Evolutionary conservation across 164 flowering plant species (phyloP).

Genomic region (Berberis vulgaris): DNA sequence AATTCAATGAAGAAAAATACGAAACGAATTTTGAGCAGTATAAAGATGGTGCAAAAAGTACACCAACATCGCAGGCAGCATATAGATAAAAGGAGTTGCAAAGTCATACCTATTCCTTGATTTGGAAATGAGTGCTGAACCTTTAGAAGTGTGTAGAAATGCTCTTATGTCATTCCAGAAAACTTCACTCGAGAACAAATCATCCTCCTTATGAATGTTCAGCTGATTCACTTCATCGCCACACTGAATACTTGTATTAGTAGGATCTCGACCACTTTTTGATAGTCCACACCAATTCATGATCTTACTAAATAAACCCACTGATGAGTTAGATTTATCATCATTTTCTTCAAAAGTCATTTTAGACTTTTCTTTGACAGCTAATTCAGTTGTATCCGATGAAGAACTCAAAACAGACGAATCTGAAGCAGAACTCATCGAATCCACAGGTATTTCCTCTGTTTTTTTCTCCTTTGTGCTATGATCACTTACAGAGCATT

Average conservation of each 20-base stretch:
- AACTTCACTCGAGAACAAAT: conserved; percentile 27
- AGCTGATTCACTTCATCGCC: conserved; percentile 8
- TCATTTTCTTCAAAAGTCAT: conserved; percentile 6
- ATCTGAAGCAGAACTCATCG: conserved; percentile 13
- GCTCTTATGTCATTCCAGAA: conserved; percentile 61
- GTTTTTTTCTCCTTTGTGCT: conserved; percentile 9
- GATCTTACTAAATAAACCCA: conserved; percentile 20
- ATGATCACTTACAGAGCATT: conserved; percentile 4
- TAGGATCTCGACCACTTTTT: conserved; percentile 12
- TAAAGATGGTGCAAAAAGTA: no score
- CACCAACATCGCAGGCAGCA: no score
- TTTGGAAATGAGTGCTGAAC: conserved; percentile 27
- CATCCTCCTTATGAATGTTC: conserved; percentile 13
- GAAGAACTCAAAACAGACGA: conserved; percentile 12
- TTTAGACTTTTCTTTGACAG: conserved; percentile 6
- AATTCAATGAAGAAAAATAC: no score
- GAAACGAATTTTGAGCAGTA: no score
- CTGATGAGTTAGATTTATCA: conserved; percentile 11
- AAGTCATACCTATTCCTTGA: conserved; percentile 59
- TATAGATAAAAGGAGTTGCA: neutral
- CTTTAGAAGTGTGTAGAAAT: conserved; percentile 39
- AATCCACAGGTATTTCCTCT: conserved; percentile 8
- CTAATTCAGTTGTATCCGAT: conserved; percentile 12
- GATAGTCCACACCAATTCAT: conserved; percentile 29
- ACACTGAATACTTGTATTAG: conserved; percentile 13